Conservation (phyloP, 140 eudicot species). For the Senecio squalidus region DNA sequence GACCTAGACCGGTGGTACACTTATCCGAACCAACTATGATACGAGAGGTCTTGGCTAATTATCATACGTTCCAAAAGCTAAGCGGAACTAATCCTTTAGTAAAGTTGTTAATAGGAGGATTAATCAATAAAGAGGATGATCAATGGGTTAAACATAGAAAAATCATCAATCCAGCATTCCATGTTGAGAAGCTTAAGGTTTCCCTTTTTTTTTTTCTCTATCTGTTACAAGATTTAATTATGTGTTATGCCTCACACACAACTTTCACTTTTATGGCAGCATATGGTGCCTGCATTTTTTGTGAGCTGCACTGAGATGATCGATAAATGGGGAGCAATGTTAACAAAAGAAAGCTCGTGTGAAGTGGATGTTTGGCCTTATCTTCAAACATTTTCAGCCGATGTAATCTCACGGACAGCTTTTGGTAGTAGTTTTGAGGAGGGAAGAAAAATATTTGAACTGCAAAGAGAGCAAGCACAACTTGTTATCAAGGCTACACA, state of each 20-base stretch:
- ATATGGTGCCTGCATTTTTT: conserved; percentile 16
- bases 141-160: conserved; percentile 49
- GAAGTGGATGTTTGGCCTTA: conserved; percentile 42
- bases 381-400: conserved; percentile 8
- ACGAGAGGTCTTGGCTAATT: conserved; percentile 6
- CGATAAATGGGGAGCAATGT: conserved; percentile 12
- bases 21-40: conserved; percentile 7
- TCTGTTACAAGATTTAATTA: background rate
- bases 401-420: conserved; percentile 26
- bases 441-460: conserved; percentile 28
- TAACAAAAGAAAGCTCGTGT: conserved; percentile 1
- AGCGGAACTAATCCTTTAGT: conserved; percentile 7
- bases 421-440: conserved; percentile 28
- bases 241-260: background rate
- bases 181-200: conserved; percentile 52
- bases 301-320: conserved; percentile 23
- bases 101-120: conserved; percentile 30
- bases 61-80: background rate
- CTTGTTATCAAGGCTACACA: background rate
- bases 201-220: background rate
- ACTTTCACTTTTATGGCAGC: conserved; percentile 3
- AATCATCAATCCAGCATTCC: conserved; percentile 54
- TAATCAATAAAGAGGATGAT: conserved; percentile 38
- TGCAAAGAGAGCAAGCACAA: conserved; percentile 22
- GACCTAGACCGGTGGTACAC: conserved; percentile 7